Evolutionary conservation across 2,329 filamentous ascomycete genomes (phyloP).

Genomic region (Aspergillus oerlinghausenensis): DNA sequence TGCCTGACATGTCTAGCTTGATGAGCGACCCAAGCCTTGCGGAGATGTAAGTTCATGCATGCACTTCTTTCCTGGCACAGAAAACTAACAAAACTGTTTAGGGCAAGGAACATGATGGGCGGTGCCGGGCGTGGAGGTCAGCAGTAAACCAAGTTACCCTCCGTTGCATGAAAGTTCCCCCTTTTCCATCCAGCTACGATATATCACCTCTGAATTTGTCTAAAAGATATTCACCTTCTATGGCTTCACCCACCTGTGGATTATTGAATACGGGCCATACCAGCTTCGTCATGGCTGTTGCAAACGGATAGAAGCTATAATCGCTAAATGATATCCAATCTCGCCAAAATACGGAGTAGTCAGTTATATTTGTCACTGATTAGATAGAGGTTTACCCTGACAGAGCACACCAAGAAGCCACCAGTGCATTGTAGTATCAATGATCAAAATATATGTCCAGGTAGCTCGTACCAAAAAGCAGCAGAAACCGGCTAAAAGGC

Average conservation of each 20-base stretch:
- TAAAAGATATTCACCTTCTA: background rate
- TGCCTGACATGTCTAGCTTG: slow-evolving; percentile 79
- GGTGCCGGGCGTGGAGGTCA: slow-evolving; percentile 42
- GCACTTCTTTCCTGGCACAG: background rate
- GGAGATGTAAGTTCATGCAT: slow-evolving; percentile 70
- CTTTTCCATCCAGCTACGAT: slow-evolving; percentile 2
- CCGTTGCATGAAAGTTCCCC: background rate
- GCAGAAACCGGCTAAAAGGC: slow-evolving; percentile 4
- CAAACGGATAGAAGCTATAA: background rate
- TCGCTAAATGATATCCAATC: background rate
- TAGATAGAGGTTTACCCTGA: too few relatives aligned
- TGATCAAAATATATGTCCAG: background rate
- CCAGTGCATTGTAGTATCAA: background rate
- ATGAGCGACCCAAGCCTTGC: slow-evolving; percentile 92
- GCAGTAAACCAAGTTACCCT: slow-evolving; percentile 11
- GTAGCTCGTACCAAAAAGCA: background rate
- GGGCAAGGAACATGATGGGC: slow-evolving; percentile 66
- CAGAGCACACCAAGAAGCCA: background rate
- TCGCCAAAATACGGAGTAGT: background rate
- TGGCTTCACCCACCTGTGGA: background rate
- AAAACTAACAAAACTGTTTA: slow-evolving; percentile 25
- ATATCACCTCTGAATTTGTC: background rate
- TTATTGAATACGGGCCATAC: background rate
- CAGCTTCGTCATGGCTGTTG: background rate
- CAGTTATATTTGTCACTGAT: too few relatives aligned